Evolutionary conservation across 208 protist species (phyloP), one percentile per base, ranked within the genome.

Genomic region (Leptomonas seymouri): DNA sequence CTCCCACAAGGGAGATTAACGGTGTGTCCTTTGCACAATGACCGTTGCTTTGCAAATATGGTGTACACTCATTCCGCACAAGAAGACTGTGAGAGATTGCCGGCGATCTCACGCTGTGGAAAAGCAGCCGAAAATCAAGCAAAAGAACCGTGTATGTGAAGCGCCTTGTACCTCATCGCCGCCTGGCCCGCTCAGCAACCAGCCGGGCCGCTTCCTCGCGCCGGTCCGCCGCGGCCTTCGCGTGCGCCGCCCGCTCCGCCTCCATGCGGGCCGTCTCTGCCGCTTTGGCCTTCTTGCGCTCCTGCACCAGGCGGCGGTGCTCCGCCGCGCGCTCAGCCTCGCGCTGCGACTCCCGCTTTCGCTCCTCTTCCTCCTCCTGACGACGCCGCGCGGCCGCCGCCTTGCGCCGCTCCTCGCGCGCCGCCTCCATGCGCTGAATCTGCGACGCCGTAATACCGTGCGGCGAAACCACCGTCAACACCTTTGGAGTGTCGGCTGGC

Each of bases 281-380:
- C 31, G 60, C 71, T 54, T 75, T 84, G 9, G 36, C 63, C 50
- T 65, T 69, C 59, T 90, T 89, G 36, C 84, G 79, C 61, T 92
- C 80, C 67, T 87, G 69, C 53, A 93, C 84, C 18, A 88, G 18
- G 45, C 68, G 61, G 4, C 60, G 56, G 54, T 86, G 82, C 36
- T 80, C 86, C 36, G 74, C 80, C 30, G 78, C 90, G 0, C 87
- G 78, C 60, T 85, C 81, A n/a, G 49, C 61, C 53, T 91, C 87
- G 14, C 84, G 74, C 55, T 76, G 62, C 23, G 67, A 65, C 68
- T 95, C 86, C 42, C 80, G 78, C 41, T 57, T 41, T 0, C 83
- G 78, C 60, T 81, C 76, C 56, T 86, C 81, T 39, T 74, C 79
- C 57, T 92, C 79, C 39, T 90, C 90, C 31, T 78, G 42, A 1